Percentiles rank a stretch among this genome's conserved stretches.
phyloP scores from a whole-genome alignment of 345 rosid species.

The Excoecaria agallocha region DNA sequence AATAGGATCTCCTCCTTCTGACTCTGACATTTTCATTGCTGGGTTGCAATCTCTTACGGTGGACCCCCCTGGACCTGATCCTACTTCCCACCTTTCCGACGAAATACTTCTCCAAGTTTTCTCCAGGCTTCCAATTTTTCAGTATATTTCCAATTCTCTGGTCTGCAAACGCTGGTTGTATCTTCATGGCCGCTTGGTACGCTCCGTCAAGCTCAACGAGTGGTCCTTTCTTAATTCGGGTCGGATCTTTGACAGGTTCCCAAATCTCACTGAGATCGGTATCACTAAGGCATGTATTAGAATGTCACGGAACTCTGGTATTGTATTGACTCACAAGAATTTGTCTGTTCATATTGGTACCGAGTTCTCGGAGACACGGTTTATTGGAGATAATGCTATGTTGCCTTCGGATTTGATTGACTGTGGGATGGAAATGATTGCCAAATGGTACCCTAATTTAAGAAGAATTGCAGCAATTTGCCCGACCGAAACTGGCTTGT shows the following conservation, averaged over 20 bases:
- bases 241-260: conserved; percentile 58
- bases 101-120: conserved; percentile 66
- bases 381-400: conserved; percentile 26
- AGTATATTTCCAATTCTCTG: conserved; percentile 47
- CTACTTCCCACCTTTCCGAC: conserved; percentile 51
- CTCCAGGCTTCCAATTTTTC: conserved; percentile 53
- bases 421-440: conserved; percentile 50
- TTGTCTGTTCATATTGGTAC: conserved; percentile 48
- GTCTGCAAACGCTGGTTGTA: conserved; percentile 89
- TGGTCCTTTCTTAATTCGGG: conserved; percentile 76
- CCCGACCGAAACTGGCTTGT: conserved; percentile 69
- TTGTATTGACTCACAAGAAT: conserved; percentile 45
- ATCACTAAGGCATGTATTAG: conserved; percentile 51
- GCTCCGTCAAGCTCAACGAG: conserved; percentile 55
- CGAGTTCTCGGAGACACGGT: conserved; percentile 30
- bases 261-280: conserved; percentile 63
- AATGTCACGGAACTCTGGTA: conserved; percentile 51
- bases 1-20: conserved; percentile 26
- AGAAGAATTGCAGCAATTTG: conserved; percentile 60
- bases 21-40: conserved; percentile 7
- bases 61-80: conserved; percentile 27
- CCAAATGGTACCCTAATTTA: conserved; percentile 63
- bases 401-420: conserved; percentile 44
- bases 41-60: conserved; percentile 4
- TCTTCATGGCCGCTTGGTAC: conserved; percentile 74